Conservation (phyloP, 2,329 filamentous ascomycete genomes). For the Cladophialophora chaetospira region DNA sequence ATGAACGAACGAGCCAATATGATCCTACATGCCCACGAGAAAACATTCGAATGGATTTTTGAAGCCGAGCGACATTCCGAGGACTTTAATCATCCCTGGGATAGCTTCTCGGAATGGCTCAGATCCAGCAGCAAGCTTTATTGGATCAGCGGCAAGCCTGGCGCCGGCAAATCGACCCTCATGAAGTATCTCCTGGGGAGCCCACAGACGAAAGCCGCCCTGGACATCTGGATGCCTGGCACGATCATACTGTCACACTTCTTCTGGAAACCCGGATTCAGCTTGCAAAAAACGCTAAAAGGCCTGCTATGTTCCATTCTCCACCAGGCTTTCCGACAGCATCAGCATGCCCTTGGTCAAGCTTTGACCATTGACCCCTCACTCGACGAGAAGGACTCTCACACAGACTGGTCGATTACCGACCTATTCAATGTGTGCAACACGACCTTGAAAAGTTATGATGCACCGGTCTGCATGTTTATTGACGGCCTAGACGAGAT, state of each 20-base stretch:
- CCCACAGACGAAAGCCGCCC: conserved; percentile 9
- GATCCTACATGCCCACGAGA: not conserved
- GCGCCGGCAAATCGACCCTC: conserved; percentile 40
- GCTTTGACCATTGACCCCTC: not conserved
- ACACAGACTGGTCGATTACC: conserved; percentile 6
- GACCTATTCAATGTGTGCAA: conserved; percentile 7
- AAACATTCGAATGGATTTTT: conserved; percentile 17
- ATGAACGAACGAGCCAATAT: conserved; percentile 11
- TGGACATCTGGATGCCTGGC: conserved; percentile 30
- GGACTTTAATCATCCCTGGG: conserved; percentile 1
- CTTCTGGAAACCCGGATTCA: conserved; percentile 35
- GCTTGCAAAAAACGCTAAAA: conserved; percentile 33
- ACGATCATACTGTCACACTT: conserved; percentile 34
- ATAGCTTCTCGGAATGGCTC: conserved; percentile 9
- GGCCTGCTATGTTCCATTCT: conserved; percentile 36
- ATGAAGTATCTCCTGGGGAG: conserved; percentile 36
- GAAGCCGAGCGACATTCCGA: not conserved
- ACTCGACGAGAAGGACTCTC: not conserved
- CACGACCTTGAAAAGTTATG: not conserved
- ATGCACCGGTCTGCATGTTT: conserved; percentile 5
- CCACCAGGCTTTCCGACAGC: conserved; percentile 21
- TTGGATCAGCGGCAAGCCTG: conserved; percentile 40
- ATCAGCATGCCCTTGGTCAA: no score
- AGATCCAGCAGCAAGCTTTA: conserved; percentile 25
- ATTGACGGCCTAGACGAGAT: conserved; percentile 18